phyloP scores from a whole-genome alignment of 495 filamentous ascomycete genomes.

The Tuber umbilicatum region DNA sequence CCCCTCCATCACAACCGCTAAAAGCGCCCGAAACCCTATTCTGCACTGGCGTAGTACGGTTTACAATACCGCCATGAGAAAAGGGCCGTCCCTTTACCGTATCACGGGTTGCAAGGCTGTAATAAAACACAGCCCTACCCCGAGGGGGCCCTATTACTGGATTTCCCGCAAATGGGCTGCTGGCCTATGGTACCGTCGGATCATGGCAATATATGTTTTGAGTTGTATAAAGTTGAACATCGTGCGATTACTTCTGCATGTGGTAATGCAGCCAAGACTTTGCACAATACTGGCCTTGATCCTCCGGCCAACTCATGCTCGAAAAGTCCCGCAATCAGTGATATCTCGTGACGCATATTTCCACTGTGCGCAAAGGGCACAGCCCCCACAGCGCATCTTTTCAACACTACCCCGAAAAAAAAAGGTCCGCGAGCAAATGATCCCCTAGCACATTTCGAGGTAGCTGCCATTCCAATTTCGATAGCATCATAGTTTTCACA shows the following conservation, averaged over 20 bases:
- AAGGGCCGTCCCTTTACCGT: no score
- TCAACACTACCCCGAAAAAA: neutral
- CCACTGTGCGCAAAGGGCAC: neutral
- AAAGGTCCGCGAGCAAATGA: neutral
- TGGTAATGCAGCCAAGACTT: neutral
- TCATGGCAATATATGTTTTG: neutral
- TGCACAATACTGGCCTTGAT: neutral
- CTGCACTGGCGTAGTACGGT: no score
- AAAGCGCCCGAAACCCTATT: no score
- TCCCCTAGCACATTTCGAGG: neutral
- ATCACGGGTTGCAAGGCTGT: neutral
- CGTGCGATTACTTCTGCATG: neutral
- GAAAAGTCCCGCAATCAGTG: neutral
- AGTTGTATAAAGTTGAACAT: neutral
- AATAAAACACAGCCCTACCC: neutral
- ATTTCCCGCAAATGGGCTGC: neutral
- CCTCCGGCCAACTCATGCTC: neutral
- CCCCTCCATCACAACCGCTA: no score
- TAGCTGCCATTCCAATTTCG: neutral
- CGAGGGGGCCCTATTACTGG: neutral
- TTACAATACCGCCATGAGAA: no score
- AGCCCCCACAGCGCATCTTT: neutral
- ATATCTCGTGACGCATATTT: neutral
- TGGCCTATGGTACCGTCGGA: neutral
- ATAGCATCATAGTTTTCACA: neutral